Conservation (phyloP, 2,329 filamentous ascomycete genomes). For the Talaromyces sp. region DNA sequence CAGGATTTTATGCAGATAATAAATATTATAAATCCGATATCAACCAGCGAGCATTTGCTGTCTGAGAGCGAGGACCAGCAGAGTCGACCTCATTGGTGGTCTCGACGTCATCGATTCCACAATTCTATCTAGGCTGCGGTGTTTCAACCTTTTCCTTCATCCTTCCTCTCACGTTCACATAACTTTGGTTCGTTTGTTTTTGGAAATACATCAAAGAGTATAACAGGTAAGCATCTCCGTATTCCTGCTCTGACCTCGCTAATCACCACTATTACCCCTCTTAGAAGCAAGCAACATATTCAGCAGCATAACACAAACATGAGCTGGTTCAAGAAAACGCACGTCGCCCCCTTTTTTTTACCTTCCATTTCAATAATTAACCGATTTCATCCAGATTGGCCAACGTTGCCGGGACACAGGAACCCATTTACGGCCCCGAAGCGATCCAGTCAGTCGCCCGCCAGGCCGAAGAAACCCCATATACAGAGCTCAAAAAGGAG, state of each 20-base stretch:
- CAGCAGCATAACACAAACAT: neutral
- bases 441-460: slow-evolving; percentile 81
- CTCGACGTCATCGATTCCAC: neutral
- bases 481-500: slow-evolving; percentile 70
- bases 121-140: neutral
- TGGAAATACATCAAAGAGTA: neutral
- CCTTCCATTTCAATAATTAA: slow-evolving; percentile 5
- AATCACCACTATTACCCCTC: neutral
- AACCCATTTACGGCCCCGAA: slow-evolving; percentile 87
- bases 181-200: neutral
- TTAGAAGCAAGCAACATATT: neutral
- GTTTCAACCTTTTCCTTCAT: neutral
- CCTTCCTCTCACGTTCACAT: neutral
- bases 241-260: neutral
- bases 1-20: neutral
- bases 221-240: neutral
- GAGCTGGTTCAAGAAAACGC: slow-evolving; percentile 56
- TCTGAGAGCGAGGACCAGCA: too few relatives aligned
- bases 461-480: slow-evolving; percentile 71
- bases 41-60: neutral
- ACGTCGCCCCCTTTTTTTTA: slow-evolving; percentile 20
- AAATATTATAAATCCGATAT: neutral
- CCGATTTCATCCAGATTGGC: slow-evolving; percentile 43
- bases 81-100: neutral
- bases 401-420: slow-evolving; percentile 88